These are phyloP conservation scores for Neurospora crassa DNA, from an alignment of 2,329 filamentous ascomycete species.

Conservation along the genomic window DNA sequence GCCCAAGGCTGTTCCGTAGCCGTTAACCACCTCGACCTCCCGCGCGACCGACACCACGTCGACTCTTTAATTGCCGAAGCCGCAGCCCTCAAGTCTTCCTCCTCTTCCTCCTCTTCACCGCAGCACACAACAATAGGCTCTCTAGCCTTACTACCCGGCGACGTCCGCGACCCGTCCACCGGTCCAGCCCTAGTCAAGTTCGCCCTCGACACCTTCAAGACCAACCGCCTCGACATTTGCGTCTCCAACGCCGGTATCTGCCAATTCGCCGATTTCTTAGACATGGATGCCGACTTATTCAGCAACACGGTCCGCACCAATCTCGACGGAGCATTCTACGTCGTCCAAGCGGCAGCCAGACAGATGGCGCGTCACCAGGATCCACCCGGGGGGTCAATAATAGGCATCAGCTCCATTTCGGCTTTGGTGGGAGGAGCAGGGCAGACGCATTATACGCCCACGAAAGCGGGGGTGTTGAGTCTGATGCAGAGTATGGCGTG, in stretches of 20 bases:
- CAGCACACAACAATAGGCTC: slow-evolving; percentile 26
- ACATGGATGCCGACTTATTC: slow-evolving; percentile 62
- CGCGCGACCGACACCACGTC: slow-evolving; percentile 40
- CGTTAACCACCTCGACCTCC: slow-evolving; percentile 66
- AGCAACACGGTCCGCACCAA: slow-evolving; percentile 67
- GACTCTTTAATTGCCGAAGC: slow-evolving; percentile 44
- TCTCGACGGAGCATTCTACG: slow-evolving; percentile 80
- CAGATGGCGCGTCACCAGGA: slow-evolving; percentile 62
- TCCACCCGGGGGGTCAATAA: slow-evolving; percentile 68
- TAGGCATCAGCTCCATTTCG: slow-evolving; percentile 59
- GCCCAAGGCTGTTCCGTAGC: slow-evolving; percentile 69
- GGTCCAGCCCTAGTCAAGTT: slow-evolving; percentile 56
- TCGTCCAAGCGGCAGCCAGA: slow-evolving; percentile 72
- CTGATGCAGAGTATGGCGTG: slow-evolving; percentile 79
- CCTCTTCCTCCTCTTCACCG: slow-evolving; percentile 7
- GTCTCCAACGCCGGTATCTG: slow-evolving; percentile 87
- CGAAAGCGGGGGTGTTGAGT: slow-evolving; percentile 71
- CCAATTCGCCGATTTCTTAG: slow-evolving; percentile 74
- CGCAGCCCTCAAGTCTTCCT: slow-evolving; percentile 26
- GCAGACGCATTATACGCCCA: slow-evolving; percentile 82
- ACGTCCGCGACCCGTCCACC: slow-evolving; percentile 67
- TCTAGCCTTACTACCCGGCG: slow-evolving; percentile 63
- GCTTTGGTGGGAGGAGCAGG: slow-evolving; percentile 68
- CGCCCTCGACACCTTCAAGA: slow-evolving; percentile 51
- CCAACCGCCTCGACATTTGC: slow-evolving; percentile 59